These are phyloP conservation scores for Gaillardinia entomophila DNA, from an alignment of 805 yeast genomes.

Conservation along the genomic window DNA sequence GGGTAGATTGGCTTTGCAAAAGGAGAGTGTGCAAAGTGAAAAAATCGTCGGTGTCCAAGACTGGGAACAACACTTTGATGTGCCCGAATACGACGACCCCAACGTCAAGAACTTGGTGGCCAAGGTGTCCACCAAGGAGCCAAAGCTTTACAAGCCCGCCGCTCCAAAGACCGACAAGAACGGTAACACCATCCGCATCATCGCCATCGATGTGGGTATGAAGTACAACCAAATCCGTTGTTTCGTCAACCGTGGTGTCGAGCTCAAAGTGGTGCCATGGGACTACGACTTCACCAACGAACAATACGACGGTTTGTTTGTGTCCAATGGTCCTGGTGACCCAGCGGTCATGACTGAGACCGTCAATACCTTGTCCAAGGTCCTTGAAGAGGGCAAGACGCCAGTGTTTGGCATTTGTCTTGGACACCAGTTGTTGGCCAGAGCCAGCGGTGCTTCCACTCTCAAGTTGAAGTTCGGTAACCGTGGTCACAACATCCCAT, in stretches of 20 bases:
- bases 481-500: constrained; percentile 98
- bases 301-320: constrained; percentile 88
- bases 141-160: constrained; percentile 68
- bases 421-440: constrained; percentile 94
- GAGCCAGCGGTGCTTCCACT: constrained; percentile 94
- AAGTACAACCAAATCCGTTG: constrained; percentile 97
- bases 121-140: constrained; percentile 73
- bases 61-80: constrained; percentile 61
- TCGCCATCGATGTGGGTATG: constrained; percentile 97
- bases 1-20: constrained; percentile 76
- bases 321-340: constrained; percentile 99
- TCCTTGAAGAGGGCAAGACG: constrained; percentile 60
- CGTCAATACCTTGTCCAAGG: constrained; percentile 53
- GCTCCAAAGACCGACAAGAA: constrained; percentile 44
- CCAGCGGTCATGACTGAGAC: constrained; percentile 78
- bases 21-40: constrained; percentile 29
- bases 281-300: constrained; percentile 78
- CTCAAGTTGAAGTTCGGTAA: constrained; percentile 93
- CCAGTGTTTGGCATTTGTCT: constrained; percentile 98
- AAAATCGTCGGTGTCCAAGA: constrained; percentile 15
- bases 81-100: constrained; percentile 92
- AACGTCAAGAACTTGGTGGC: constrained; percentile 89
- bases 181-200: constrained; percentile 74
- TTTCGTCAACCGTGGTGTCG: constrained; percentile 93
- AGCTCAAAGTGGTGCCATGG: constrained; percentile 93